Percentiles rank a stretch among this genome's conserved stretches.
Evolutionary conservation across 345 rosid species (phyloP).

Genomic region (Gossypium thurberi): DNA sequence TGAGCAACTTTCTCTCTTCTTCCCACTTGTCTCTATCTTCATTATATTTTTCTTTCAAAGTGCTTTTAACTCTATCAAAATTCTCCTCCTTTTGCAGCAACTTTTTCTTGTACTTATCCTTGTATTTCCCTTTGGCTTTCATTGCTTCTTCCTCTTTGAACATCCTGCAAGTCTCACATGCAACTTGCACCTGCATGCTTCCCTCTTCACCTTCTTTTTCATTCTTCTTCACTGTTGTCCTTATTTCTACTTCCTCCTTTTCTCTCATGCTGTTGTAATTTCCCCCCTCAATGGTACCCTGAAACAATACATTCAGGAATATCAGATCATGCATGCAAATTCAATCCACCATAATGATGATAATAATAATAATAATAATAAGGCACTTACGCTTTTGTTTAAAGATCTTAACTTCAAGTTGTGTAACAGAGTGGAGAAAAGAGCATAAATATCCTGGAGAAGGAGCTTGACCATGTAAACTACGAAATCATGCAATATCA

Average conservation of each 20-base stretch:
- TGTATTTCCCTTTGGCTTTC: neutral
- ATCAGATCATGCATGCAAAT: too few relatives aligned
- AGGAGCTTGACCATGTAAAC: neutral
- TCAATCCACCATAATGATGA: too few relatives aligned
- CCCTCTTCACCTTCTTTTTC: neutral
- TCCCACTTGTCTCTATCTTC: slow-evolving; percentile 7
- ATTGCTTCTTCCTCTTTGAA: neutral
- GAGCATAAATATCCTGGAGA: neutral
- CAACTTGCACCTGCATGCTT: too few relatives aligned
- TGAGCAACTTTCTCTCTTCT: neutral
- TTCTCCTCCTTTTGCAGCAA: slow-evolving; percentile 5
- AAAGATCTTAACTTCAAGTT: neutral
- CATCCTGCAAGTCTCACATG: neutral
- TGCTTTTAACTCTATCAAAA: neutral
- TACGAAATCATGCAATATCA: neutral
- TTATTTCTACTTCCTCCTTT: neutral
- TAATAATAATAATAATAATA: too few relatives aligned
- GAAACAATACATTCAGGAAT: neutral
- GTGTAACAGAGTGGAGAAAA: neutral
- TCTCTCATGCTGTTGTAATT: neutral
- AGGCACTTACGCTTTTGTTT: neutral
- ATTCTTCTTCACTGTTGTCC: neutral
- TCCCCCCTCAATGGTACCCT: neutral
- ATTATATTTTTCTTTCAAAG: neutral
- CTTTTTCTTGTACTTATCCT: slow-evolving; percentile 1